A percentile compares a stretch with the other conserved stretches of the same genome.
Evolutionary conservation across 345 rosid genomes (phyloP).

Genomic region (Eucalyptus dawsonii): DNA sequence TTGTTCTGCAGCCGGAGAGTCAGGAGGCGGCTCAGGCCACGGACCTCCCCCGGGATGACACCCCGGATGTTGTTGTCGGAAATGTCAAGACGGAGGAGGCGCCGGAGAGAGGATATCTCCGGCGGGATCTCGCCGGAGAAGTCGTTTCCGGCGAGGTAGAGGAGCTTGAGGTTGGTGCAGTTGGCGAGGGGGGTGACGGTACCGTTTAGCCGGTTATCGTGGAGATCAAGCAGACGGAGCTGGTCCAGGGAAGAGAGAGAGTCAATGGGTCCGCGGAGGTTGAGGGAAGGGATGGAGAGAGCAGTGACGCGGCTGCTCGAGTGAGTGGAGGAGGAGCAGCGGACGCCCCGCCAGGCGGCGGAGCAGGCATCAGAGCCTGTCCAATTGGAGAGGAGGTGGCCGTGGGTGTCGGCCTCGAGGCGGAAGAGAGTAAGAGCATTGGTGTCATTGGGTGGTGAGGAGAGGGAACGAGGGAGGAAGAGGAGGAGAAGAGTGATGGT

Average conservation of each 20-base stretch:
- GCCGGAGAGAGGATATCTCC: conserved; percentile 39
- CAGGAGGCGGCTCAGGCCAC: conserved; percentile 42
- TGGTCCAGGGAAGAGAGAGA: conserved; percentile 59
- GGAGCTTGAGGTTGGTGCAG: conserved; percentile 61
- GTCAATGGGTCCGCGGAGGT: conserved; percentile 67
- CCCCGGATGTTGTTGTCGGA: conserved; percentile 84
- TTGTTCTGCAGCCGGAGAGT: conserved; percentile 80
- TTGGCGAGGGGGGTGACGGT: conserved; percentile 42
- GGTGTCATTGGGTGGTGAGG: conserved; percentile 46
- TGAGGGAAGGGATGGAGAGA: conserved; percentile 57
- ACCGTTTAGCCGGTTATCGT: conserved; percentile 77
- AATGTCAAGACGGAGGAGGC: conserved; percentile 61
- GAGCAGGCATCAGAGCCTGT: conserved; percentile 57
- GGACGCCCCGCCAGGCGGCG: conserved; percentile 65
- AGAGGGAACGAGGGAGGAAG: neutral
- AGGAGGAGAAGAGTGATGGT: neutral
- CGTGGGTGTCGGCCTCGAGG: conserved; percentile 69
- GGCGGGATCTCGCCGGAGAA: conserved; percentile 65
- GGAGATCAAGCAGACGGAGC: conserved; percentile 83
- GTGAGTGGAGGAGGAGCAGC: conserved; percentile 46
- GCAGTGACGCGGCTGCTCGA: conserved; percentile 34
- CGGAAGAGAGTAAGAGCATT: conserved; percentile 71
- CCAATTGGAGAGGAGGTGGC: conserved; percentile 74
- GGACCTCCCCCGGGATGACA: conserved; percentile 30
- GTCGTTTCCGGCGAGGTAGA: conserved; percentile 71